Base-by-base conservation (phyloP, 257 asterid species). In the Nicotiana undulata region DNA sequence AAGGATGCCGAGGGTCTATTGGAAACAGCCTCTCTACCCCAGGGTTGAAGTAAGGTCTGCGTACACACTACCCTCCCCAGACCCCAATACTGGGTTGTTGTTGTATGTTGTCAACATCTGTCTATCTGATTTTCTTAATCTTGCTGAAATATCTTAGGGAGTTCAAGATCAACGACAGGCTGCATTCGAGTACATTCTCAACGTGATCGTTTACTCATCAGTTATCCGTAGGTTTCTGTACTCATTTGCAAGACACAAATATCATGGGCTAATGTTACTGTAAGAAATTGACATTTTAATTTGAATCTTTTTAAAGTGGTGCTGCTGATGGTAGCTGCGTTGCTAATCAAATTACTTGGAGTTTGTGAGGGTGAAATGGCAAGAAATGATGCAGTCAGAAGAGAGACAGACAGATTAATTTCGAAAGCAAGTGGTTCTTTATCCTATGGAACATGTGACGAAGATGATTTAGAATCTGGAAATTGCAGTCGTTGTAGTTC, bases 341-440 rank as follows among this genome's bases (percentile, higher is more conserved):
- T 92, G 87, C 74, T 92, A 63, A 20, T 84, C 24, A 92, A 89
- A 82, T 83, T 90, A 11, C 18, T 90, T 79, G 76, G 86, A 67
- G 63, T 64, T 12, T 79, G 82, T 29, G 78, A 81, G 16, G 84
- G 53, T 0, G 82, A 58, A 0, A 75, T 10, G 1, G 72, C 0
- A 8, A 74, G 66, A 76, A 64, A 34, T 70, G 75, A 49, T 9
- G 37, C 55, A 26, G 4, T 55, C 4, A 8, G 26, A 63, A 68
- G 81, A 3, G 95, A 90, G 79, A 85, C 55, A 0, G 86, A 82
- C 28, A 32, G 82, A 22, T 85, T 92, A 76, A 52, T 89, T 80
- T 34, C 90, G 28, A 88, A 87, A 65, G 88, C 85, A 60, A 82
- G 55, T n/a, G 81, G 9, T 63, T 64, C 80, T 60, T 81, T 78